Evolutionary conservation across 495 filamentous ascomycete species (phyloP), one percentile per base, ranked within the genome.

Genomic region (Talaromyces wortmannii): DNA sequence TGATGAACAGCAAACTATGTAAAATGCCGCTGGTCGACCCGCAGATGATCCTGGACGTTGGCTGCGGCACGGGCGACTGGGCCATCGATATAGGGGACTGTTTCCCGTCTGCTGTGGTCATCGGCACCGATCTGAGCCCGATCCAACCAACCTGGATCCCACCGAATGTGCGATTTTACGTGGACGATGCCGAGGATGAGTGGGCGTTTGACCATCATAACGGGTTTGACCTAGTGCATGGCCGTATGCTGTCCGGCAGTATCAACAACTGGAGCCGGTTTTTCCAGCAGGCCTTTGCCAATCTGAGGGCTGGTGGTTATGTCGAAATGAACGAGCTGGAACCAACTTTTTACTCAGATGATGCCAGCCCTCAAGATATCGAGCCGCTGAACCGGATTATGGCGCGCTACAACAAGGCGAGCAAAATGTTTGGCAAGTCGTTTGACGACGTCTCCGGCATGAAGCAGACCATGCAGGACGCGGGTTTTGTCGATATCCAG

Each of bases 71-170:
- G 0, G 83, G 78, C 13, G 77, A 78, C 50, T 85, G 82, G 83
- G 81, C 78, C n/a, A 69, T 82, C 32, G 83, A 86, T 55, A 78
- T 83, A 54, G 83, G 77, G 3, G 84, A 89, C 56, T 55, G 74
- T 8, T 82, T 78, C 61, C 80, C 80, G 7, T 55, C 68, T 50
- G 73, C 81, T 5, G 77, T 77, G 29, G 68, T 89, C 11, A 63
- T 86, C 11, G 87, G 86, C 12, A 78, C 87, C 29, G 87, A 90
- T 61, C 70, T 90, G 40, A 74, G 69, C 52, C 76, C 78, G 17
- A 80, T 80, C 51, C 50, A 66, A 61, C 78, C 79, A 11, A 68
- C 56, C 46, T 77, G 70, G 66, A 68, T 70, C 11, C 75, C 77
- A 40, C 71, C 72, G 10, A 81, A 81, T 51, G 74, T 74, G 33